Conservation (phyloP, 2,329 filamentous ascomycete genomes). For the Pseudonectria buxi region DNA sequence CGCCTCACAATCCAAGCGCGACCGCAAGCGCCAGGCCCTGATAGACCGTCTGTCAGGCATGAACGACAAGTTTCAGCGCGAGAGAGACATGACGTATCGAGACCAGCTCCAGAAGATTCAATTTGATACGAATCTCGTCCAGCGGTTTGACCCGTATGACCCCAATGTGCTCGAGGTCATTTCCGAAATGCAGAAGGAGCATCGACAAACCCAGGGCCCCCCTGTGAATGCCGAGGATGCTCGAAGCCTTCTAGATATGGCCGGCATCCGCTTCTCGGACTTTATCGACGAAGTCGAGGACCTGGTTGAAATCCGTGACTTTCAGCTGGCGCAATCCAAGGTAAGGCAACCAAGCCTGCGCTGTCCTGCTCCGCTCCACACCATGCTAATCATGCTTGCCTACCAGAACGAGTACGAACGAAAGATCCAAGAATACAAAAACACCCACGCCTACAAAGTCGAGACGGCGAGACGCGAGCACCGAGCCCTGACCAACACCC, state of each 20-base stretch:
- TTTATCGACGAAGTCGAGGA: slow-evolving; percentile 86
- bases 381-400: slow-evolving; percentile 10
- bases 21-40: slow-evolving; percentile 80
- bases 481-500: slow-evolving; percentile 49
- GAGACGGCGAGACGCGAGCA: slow-evolving; percentile 59
- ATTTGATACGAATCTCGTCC: slow-evolving; percentile 78
- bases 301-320: slow-evolving; percentile 79
- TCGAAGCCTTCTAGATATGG: slow-evolving; percentile 60
- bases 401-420: slow-evolving; percentile 56
- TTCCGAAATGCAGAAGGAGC: slow-evolving; percentile 52
- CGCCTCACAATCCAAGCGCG: slow-evolving; percentile 66
- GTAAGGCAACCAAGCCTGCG: slow-evolving; percentile 44
- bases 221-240: slow-evolving; percentile 35
- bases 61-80: slow-evolving; percentile 69
- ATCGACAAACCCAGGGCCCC: slow-evolving; percentile 39
- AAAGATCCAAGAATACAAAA: slow-evolving; percentile 52
- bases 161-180: slow-evolving; percentile 67
- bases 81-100: slow-evolving; percentile 77
- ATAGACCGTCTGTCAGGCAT: slow-evolving; percentile 72
- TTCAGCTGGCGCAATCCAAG: slow-evolving; percentile 71
- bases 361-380: slow-evolving; percentile 1
- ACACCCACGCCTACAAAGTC: slow-evolving; percentile 54
- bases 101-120: slow-evolving; percentile 90
- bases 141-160: slow-evolving; percentile 75
- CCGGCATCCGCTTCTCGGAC: slow-evolving; percentile 76